Evolutionary conservation across 768 basidiomycete genomes (phyloP).

Genomic region (Clitopilus hobsonii): DNA sequence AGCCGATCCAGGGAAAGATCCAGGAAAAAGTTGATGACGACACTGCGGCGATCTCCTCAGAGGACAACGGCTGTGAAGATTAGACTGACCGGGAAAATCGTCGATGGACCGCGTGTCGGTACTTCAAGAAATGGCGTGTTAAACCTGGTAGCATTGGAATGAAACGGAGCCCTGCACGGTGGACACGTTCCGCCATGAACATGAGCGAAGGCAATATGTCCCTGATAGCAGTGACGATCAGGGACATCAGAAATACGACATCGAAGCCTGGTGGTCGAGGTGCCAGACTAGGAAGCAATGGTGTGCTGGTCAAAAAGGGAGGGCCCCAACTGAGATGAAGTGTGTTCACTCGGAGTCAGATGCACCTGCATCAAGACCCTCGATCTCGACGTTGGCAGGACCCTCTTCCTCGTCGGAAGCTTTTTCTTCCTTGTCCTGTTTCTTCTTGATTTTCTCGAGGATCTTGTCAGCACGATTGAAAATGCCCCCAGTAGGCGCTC

Average conservation of each 20-base stretch:
- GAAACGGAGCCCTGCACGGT: background rate
- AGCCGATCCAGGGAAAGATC: background rate
- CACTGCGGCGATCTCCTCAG: background rate
- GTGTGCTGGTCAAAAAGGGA: background rate
- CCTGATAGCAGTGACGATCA: constrained; percentile 1
- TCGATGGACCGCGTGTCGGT: no score
- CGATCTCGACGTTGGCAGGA: constrained; percentile 45
- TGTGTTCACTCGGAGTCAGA: constrained; percentile 29
- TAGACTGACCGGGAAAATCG: background rate
- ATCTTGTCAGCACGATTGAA: constrained; percentile 96
- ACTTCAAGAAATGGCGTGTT: background rate
- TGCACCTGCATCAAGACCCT: constrained; percentile 37
- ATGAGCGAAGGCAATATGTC: background rate
- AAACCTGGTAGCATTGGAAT: no score
- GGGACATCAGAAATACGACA: background rate
- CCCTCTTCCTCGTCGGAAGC: constrained; percentile 37
- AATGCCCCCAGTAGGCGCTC: constrained; percentile 89
- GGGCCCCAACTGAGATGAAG: constrained; percentile 5
- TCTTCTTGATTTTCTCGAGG: constrained; percentile 78
- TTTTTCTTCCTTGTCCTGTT: constrained; percentile 52
- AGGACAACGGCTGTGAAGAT: background rate
- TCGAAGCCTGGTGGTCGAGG: background rate
- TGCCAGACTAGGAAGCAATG: constrained; percentile 6
- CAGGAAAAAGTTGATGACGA: background rate
- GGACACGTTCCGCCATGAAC: background rate